Evolutionary conservation across 805 yeast species (phyloP).

Genomic region (Candida xyloterini): DNA sequence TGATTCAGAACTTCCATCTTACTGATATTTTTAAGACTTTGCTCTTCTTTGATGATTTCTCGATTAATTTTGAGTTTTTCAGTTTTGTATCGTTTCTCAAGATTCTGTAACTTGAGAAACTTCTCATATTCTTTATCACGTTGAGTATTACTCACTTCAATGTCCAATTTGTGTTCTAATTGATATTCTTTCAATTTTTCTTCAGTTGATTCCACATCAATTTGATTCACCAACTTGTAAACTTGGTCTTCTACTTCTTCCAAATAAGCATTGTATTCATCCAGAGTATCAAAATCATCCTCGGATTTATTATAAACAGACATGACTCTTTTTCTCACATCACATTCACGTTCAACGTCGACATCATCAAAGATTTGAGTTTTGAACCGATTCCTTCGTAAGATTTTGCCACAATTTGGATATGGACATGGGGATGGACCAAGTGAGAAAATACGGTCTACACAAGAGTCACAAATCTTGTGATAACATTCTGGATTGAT

Average conservation of each 20-base stretch:
- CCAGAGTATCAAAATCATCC: slow-evolving; percentile 61
- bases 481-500: slow-evolving; percentile 98
- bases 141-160: slow-evolving; percentile 70
- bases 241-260: slow-evolving; percentile 82
- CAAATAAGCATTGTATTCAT: slow-evolving; percentile 70
- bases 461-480: slow-evolving; percentile 95
- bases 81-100: slow-evolving; percentile 67
- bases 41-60: slow-evolving; percentile 53
- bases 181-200: slow-evolving; percentile 66
- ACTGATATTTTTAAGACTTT: slow-evolving; percentile 40
- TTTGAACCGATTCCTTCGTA: slow-evolving; percentile 87
- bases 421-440: slow-evolving; percentile 99
- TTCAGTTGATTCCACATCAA: slow-evolving; percentile 68
- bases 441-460: slow-evolving; percentile 85
- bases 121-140: slow-evolving; percentile 69
- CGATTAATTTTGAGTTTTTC: slow-evolving; percentile 65
- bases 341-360: slow-evolving; percentile 86
- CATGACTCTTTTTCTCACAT: slow-evolving; percentile 75
- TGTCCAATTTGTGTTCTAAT: slow-evolving; percentile 67
- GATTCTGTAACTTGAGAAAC: slow-evolving; percentile 58
- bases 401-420: slow-evolving; percentile 80
- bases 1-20: slow-evolving; percentile 55
- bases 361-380: slow-evolving; percentile 91
- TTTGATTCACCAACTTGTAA: slow-evolving; percentile 67
- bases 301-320: slow-evolving; percentile 76